Base-by-base conservation (phyloP, 2,329 filamentous ascomycete species). In the Fusarium transvaalense region DNA sequence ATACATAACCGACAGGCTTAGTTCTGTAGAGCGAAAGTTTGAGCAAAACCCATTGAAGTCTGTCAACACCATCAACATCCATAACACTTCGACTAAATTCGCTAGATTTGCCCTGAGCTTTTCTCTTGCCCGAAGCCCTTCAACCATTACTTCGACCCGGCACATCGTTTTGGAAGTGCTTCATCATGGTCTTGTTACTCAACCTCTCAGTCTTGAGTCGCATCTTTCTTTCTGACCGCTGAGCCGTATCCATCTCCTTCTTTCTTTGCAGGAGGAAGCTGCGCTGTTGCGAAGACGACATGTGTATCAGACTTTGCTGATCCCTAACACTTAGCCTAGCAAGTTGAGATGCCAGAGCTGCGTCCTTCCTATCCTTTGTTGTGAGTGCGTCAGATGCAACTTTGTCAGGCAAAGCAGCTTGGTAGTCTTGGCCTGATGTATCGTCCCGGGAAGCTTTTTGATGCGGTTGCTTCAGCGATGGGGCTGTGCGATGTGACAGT, bases 251-350 rank as follows among this genome's bases (percentile, higher is more conserved):
- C 13, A 71, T 3, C 2, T 69, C 65, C 51, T 68, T 71, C 51
- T 68, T 71, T 13, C 63, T 51, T 25, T 58, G 56, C 1, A 59
- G 12, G 0, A 71, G 43, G 1, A 71, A 45, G 13, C 48, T 67
- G 0, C 69, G 61, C 34, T 74, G 72, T 21, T 64, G 35, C 1
- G 66, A 62, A 2, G 52, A 42, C 4, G 71, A 37, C 7, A 74
- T 38, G 17, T 74, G 66, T 29, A 69, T 37, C 21, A 74, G 41
- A 12, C 69, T 74, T 29, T 53, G 61, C 5, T 71, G 71, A 2
- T 74, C 72, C 4, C 27, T 64, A 2, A 52, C 48, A 5, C 66
- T 67, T 1, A 66, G 53, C 1, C 51, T 43, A 0, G 62, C 41
- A 3, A 71, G 25, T 10, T 69, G 68, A 4, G 69, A 56, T 2